Evolutionary conservation across 371 early-diverging fungal species (phyloP).

Genomic region (Mortierella sp.): DNA sequence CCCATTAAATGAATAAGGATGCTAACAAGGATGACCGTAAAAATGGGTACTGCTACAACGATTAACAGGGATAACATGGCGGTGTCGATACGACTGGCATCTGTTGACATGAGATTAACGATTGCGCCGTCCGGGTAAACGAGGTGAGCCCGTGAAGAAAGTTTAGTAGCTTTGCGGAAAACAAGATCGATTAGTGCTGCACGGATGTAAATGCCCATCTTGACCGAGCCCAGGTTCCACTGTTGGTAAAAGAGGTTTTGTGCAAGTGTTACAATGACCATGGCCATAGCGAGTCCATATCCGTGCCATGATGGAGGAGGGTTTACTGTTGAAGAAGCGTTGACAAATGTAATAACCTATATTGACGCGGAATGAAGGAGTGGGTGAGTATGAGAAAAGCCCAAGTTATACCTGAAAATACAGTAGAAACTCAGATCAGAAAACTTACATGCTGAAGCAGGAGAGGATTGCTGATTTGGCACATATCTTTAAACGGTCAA

Average conservation of each 20-base stretch:
- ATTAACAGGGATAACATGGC: constrained; percentile 62
- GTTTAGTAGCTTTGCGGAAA: constrained; percentile 68
- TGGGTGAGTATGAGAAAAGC: not conserved
- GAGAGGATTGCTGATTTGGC: constrained; percentile 40
- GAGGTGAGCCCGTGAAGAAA: constrained; percentile 45
- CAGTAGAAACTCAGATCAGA: not conserved
- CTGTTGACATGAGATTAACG: constrained; percentile 83
- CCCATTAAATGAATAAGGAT: constrained; percentile 67
- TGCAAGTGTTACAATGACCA: constrained; percentile 40
- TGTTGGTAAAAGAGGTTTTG: constrained; percentile 50
- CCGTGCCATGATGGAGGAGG: constrained; percentile 52
- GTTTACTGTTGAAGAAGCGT: constrained; percentile 13
- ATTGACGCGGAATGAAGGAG: not conserved
- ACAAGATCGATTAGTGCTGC: constrained; percentile 66
- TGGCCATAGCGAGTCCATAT: constrained; percentile 36
- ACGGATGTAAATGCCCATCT: constrained; percentile 61
- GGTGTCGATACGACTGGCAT: constrained; percentile 69
- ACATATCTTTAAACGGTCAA: constrained; percentile 19
- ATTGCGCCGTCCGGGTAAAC: constrained; percentile 72
- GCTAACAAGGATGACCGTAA: constrained; percentile 59
- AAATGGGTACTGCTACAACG: constrained; percentile 60
- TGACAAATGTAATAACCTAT: constrained; percentile 41
- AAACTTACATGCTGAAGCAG: constrained; percentile 36
- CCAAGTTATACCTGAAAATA: too few species aligned
- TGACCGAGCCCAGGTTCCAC: constrained; percentile 55